Evolutionary conservation across 495 filamentous ascomycete species (phyloP).

Genomic region (Elaphomyces granulatus): DNA sequence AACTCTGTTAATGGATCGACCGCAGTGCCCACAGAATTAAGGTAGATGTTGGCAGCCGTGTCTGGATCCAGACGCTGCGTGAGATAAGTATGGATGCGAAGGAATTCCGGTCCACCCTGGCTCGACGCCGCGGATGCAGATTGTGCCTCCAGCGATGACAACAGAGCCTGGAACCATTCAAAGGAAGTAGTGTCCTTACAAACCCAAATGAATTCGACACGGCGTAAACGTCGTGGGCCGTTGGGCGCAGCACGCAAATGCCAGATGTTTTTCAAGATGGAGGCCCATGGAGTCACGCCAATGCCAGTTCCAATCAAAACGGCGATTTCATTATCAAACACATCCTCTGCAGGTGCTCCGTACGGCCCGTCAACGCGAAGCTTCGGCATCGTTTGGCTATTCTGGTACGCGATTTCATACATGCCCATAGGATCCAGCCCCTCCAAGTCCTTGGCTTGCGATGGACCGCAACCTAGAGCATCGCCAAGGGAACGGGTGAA

Average conservation of each 20-base stretch:
- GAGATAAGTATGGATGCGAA: conserved; percentile 96
- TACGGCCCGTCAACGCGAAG: conserved; percentile 93
- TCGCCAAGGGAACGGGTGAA: conserved; percentile 82
- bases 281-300: conserved; percentile 94
- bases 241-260: conserved; percentile 77
- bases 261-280: conserved; percentile 98
- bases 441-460: conserved; percentile 74
- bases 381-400: conserved; percentile 76
- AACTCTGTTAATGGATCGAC: conserved; percentile 89
- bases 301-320: conserved; percentile 96
- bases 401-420: conserved; percentile 94
- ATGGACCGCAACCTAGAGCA: conserved; percentile 77
- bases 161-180: conserved; percentile 95
- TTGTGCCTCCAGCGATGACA: conserved; percentile 84
- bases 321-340: conserved; percentile 97
- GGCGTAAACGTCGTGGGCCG: conserved; percentile 70
- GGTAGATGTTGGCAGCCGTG: conserved; percentile 87
- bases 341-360: conserved; percentile 79
- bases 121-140: conserved; percentile 50
- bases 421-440: conserved; percentile 86
- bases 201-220: conserved; percentile 98
- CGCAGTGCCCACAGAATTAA: conserved; percentile 79
- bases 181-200: conserved; percentile 94
- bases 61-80: conserved; percentile 87
- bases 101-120: conserved; percentile 66